Conservation (phyloP, 2,329 filamentous ascomycete genomes). For the Colletotrichum lupini region DNA sequence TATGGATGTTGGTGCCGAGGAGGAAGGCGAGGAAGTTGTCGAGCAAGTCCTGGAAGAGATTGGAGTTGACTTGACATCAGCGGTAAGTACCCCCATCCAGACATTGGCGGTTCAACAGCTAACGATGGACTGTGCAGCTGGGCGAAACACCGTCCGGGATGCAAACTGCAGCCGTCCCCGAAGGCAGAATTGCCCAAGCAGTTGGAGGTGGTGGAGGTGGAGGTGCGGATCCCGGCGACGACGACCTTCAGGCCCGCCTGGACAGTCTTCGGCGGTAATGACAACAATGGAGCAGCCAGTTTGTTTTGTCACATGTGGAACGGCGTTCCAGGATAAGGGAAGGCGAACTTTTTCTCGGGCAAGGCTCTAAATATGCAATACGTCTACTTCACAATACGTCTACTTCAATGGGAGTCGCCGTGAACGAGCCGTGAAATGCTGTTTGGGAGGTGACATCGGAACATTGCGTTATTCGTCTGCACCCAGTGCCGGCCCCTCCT, state of each 20-base stretch:
- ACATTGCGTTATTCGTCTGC: constrained; percentile 26
- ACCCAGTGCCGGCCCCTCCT: not conserved
- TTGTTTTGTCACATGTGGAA: constrained; percentile 31
- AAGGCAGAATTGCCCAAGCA: constrained; percentile 86
- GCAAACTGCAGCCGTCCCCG: constrained; percentile 77
- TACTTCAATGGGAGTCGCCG: not conserved
- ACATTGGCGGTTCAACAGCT: constrained; percentile 32
- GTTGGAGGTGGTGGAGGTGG: constrained; percentile 75
- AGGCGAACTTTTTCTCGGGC: constrained; percentile 25
- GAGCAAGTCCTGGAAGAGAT: constrained; percentile 98
- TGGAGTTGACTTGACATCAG: constrained; percentile 89
- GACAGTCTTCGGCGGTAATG: constrained; percentile 79
- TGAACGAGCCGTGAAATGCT: not conserved
- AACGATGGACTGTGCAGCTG: constrained; percentile 67
- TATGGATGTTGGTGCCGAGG: constrained; percentile 89
- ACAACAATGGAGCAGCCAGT: constrained; percentile 12
- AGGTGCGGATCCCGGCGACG: constrained; percentile 75
- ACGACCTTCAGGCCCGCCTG: constrained; percentile 92
- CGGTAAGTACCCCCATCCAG: constrained; percentile 67
- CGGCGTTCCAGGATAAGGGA: constrained; percentile 19
- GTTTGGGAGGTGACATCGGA: constrained; percentile 10
- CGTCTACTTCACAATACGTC: not conserved
- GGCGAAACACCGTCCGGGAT: constrained; percentile 91
- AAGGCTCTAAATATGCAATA: constrained; percentile 5
- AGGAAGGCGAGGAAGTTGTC: constrained; percentile 96